Conservation (phyloP, 352 stramenopile species). For the Phytopythium mirpurense region DNA sequence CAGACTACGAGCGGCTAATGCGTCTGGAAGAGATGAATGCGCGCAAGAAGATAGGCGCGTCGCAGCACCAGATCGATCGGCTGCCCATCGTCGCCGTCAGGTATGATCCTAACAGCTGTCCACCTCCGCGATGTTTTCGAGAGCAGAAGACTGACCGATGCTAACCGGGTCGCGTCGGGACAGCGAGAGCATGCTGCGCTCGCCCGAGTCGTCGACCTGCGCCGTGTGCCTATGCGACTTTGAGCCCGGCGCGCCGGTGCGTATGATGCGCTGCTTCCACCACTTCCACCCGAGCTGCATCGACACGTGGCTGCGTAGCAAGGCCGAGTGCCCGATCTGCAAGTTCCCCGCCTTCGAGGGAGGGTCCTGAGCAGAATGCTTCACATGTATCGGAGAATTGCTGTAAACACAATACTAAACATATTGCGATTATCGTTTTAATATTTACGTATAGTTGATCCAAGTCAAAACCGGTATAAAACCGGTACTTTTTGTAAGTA, state of each 20-base stretch:
- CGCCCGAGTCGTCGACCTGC: slow-evolving; percentile 45
- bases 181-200: slow-evolving; percentile 57
- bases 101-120: slow-evolving; percentile 33
- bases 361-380: too few species aligned
- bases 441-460: too few species aligned
- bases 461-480: too few species aligned
- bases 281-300: slow-evolving; percentile 74
- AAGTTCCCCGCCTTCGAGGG: slow-evolving; percentile 65
- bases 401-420: too few species aligned
- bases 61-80: slow-evolving; percentile 45
- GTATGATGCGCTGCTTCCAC: slow-evolving; percentile 77
- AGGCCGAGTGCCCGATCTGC: slow-evolving; percentile 72
- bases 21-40: slow-evolving; percentile 57
- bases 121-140: too few species aligned
- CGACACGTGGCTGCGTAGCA: slow-evolving; percentile 67
- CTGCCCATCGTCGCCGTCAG: slow-evolving; percentile 54
- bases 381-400: too few species aligned
- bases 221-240: slow-evolving; percentile 64
- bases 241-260: slow-evolving; percentile 28
- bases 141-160: too few species aligned
- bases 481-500: slow-evolving; percentile 4
- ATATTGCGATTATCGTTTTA: too few species aligned
- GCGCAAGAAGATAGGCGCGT: slow-evolving; percentile 42
- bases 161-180: background rate
- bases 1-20: slow-evolving; percentile 73